These are phyloP conservation scores for Rhodotorula sp. DNA, from an alignment of 1,284 basidiomycete genomes.

Conservation along the genomic window DNA sequence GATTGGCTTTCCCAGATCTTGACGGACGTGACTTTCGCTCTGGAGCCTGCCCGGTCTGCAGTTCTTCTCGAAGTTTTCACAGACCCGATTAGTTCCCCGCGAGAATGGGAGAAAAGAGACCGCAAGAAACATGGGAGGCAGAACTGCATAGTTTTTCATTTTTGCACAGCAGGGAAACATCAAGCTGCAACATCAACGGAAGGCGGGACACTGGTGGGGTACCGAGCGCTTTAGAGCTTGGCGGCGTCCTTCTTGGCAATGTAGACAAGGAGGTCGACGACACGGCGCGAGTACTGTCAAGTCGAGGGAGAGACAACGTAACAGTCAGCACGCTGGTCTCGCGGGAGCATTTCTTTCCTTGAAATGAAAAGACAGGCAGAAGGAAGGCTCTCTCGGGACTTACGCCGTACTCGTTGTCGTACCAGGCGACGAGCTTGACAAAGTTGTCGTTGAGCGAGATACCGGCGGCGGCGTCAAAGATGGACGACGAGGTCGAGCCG, in stretches of 20 bases:
- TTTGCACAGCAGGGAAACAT: background rate
- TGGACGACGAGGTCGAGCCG: slow-evolving; percentile 59
- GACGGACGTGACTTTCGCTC: too few species aligned
- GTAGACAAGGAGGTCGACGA: slow-evolving; percentile 83
- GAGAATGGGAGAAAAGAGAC: too few species aligned
- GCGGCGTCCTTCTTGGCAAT: slow-evolving; percentile 59
- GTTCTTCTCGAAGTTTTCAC: too few species aligned
- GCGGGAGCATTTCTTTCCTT: too few species aligned
- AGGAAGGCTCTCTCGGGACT: too few species aligned
- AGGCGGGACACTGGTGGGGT: background rate
- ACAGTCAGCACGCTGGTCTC: background rate
- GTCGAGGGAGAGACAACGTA: slow-evolving; percentile 32
- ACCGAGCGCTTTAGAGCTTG: slow-evolving; percentile 30
- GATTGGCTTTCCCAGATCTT: background rate
- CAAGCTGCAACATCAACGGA: background rate
- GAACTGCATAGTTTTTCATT: slow-evolving; percentile 3
- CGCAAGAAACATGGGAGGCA: too few species aligned
- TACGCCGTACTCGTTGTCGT: slow-evolving; percentile 54
- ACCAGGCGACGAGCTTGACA: slow-evolving; percentile 38
- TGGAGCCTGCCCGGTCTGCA: too few species aligned
- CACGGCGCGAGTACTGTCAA: slow-evolving; percentile 80
- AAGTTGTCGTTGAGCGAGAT: slow-evolving; percentile 74
- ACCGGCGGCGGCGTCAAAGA: slow-evolving; percentile 80
- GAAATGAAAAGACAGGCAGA: too few species aligned
- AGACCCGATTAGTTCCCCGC: too few species aligned